These are phyloP conservation scores for Aspergillus pseudoviridinutans DNA, from an alignment of 2,329 filamentous ascomycete genomes.

Conservation along the genomic window DNA sequence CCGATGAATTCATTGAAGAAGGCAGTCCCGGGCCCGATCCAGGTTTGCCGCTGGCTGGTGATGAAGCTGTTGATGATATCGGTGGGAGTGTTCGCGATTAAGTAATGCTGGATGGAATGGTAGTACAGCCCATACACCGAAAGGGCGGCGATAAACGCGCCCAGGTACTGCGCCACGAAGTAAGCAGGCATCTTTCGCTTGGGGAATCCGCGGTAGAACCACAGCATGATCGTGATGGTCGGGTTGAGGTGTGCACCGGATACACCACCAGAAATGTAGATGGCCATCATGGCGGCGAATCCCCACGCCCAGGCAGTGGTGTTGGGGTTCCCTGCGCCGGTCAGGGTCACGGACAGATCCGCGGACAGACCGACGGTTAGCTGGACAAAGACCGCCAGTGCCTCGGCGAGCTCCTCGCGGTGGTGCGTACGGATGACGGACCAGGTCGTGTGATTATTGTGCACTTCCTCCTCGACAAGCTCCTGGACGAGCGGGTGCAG, in stretches of 20 bases:
- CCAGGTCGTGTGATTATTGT: conserved; percentile 49
- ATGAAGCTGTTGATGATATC: conserved; percentile 42
- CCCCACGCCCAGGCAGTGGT: conserved; percentile 50
- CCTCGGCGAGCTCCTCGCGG: conserved; percentile 52
- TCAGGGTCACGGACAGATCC: conserved; percentile 44
- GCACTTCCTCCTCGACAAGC: conserved; percentile 45
- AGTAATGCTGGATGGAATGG: conserved; percentile 29
- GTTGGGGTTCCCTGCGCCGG: conserved; percentile 40
- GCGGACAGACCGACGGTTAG: conserved; percentile 49
- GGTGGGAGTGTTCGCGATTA: conserved; percentile 23
- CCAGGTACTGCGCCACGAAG: conserved; percentile 50
- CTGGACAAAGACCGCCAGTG: conserved; percentile 44
- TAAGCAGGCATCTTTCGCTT: conserved; percentile 50
- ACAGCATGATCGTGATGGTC: conserved; percentile 43
- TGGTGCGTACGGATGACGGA: conserved; percentile 49
- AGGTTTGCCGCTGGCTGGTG: conserved; percentile 41
- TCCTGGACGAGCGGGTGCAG: conserved; percentile 43
- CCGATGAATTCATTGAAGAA: conserved; percentile 50
- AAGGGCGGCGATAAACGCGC: conserved; percentile 48
- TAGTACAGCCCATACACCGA: conserved; percentile 45
- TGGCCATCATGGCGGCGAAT: conserved; percentile 50
- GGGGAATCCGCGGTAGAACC: conserved; percentile 51
- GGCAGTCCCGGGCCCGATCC: conserved; percentile 34
- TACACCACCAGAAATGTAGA: conserved; percentile 47
- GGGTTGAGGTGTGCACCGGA: conserved; percentile 48